Evolutionary conservation across 2,329 filamentous ascomycete genomes (phyloP).

Genomic region (Stagonosporopsis tanaceti): DNA sequence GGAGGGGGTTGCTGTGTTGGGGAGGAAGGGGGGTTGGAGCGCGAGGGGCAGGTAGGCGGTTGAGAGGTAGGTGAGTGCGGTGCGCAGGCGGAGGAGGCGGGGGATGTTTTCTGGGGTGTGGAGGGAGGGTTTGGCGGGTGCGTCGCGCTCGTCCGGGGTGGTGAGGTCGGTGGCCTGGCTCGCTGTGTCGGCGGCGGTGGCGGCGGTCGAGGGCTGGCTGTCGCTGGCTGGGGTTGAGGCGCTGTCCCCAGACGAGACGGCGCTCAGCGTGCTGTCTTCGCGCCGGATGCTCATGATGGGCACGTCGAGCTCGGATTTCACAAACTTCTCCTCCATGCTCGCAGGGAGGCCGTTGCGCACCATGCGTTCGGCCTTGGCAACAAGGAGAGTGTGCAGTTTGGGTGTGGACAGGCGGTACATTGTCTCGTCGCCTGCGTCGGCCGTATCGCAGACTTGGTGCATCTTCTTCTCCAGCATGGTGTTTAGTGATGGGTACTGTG

Average conservation of each 20-base stretch:
- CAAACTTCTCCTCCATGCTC: constrained; percentile 86
- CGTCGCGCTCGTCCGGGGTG: constrained; percentile 22
- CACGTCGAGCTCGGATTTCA: constrained; percentile 76
- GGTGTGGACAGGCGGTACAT: constrained; percentile 82
- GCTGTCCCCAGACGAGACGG: constrained; percentile 24
- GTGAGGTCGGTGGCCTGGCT: constrained; percentile 32
- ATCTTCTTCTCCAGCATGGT: constrained; percentile 70
- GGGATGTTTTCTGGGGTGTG: constrained; percentile 56
- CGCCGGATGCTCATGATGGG: constrained; percentile 75
- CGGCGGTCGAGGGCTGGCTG: constrained; percentile 13
- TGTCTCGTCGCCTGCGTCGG: constrained; percentile 81
- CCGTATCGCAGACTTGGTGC: constrained; percentile 76
- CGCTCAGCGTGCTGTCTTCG: constrained; percentile 57
- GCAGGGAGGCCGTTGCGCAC: constrained; percentile 70
- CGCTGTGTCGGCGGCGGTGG: constrained; percentile 40
- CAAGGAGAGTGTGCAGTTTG: constrained; percentile 72
- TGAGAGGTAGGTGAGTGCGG: constrained; percentile 71
- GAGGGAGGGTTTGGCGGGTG: constrained; percentile 23
- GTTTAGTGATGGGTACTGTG: constrained; percentile 48
- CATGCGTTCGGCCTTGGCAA: constrained; percentile 77
- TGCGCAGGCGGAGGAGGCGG: constrained; percentile 69
- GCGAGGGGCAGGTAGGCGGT: constrained; percentile 63
- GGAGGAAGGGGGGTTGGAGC: constrained; percentile 43
- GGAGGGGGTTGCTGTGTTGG: constrained; percentile 50
- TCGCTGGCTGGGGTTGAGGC: constrained; percentile 4